A percentile compares a stretch with the other conserved stretches of the same genome.
phyloP scores from a whole-genome alignment of 371 early-diverging fungal genomes.

The Lichtheimia hyalospora region DNA sequence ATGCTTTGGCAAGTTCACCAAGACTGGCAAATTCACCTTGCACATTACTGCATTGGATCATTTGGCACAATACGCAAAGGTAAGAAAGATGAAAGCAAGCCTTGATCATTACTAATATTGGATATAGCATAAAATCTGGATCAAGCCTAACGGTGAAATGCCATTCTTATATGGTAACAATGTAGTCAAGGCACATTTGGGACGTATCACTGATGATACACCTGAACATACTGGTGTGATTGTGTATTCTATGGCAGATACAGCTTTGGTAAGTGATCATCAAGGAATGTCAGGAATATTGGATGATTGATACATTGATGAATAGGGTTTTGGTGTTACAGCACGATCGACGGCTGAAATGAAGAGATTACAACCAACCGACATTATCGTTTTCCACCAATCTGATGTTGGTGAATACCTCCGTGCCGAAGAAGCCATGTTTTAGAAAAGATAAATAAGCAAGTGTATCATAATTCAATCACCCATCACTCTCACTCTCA shows the following conservation, averaged over 20 bases:
- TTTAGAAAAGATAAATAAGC: constrained; percentile 47
- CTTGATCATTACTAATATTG: background rate
- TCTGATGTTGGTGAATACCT: constrained; percentile 99
- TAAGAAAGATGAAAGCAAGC: constrained; percentile 18
- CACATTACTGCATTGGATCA: constrained; percentile 94
- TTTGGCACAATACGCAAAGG: constrained; percentile 94
- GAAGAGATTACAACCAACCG: constrained; percentile 92
- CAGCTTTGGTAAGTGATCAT: constrained; percentile 71
- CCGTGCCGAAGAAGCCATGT: constrained; percentile 89
- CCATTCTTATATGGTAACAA: constrained; percentile 99
- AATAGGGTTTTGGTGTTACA: constrained; percentile 96
- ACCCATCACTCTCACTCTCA: background rate
- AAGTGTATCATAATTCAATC: constrained; percentile 2
- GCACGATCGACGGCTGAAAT: constrained; percentile 91
- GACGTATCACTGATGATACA: constrained; percentile 95
- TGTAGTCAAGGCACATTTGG: constrained; percentile 97
- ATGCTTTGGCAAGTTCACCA: constrained; percentile 99
- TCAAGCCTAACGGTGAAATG: constrained; percentile 99
- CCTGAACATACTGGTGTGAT: constrained; percentile 98
- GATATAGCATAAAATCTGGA: constrained; percentile 80
- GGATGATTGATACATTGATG: background rate
- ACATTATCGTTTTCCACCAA: constrained; percentile 96
- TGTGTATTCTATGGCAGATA: constrained; percentile 91
- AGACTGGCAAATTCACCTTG: constrained; percentile 95
- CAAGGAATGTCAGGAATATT: background rate